Conservation (phyloP, 2,329 filamentous ascomycete genomes). For the Trichoderma sp. region DNA sequence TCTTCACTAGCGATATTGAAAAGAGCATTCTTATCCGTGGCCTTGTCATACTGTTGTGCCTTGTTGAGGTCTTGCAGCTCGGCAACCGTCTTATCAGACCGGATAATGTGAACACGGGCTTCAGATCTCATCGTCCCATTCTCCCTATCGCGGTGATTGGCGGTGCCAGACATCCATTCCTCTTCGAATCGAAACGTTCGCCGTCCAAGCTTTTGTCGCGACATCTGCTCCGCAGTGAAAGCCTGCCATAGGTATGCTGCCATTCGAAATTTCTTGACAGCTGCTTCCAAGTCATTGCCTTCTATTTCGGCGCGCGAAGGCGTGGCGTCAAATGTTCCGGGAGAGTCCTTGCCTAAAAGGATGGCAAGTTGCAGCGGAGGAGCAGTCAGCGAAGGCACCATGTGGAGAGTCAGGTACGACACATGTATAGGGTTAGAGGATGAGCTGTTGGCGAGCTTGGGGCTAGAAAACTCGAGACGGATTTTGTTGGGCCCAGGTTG, state of each 20-base stretch:
- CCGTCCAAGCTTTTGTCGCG: constrained; percentile 81
- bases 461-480: constrained; percentile 84
- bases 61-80: constrained; percentile 79
- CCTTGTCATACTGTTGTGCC: constrained; percentile 75
- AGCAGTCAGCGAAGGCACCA: constrained; percentile 75
- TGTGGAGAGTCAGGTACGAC: constrained; percentile 81
- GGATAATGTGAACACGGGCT: constrained; percentile 85
- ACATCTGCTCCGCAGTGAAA: constrained; percentile 97
- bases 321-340: constrained; percentile 79
- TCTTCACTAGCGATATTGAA: constrained; percentile 78
- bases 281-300: constrained; percentile 79
- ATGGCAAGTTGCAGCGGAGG: constrained; percentile 91
- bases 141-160: constrained; percentile 74
- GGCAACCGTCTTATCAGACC: constrained; percentile 78
- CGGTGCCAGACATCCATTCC: constrained; percentile 85
- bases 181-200: constrained; percentile 91
- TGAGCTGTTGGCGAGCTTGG: constrained; percentile 73
- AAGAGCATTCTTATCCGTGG: constrained; percentile 71
- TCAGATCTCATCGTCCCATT: constrained; percentile 81
- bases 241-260: constrained; percentile 96
- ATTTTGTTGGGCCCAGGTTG: constrained; percentile 87
- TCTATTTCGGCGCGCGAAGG: constrained; percentile 76
- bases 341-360: constrained; percentile 84
- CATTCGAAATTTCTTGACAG: constrained; percentile 90
- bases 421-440: constrained; percentile 73